phyloP scores from a whole-genome alignment of 352 stramenopile genomes.

The Phytophthora sojae region DNA sequence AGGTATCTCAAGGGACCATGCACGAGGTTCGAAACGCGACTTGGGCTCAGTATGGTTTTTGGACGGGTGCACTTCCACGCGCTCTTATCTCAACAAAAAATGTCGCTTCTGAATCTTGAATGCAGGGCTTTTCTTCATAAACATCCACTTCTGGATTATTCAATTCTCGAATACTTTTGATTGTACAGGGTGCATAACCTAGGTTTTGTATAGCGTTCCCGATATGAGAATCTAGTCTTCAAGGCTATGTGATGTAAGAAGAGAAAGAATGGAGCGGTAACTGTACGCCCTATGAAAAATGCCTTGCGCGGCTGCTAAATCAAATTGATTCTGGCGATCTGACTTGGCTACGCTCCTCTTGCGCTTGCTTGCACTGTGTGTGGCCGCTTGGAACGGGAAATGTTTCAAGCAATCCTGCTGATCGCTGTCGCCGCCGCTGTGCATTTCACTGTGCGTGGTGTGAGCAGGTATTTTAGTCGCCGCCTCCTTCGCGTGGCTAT shows the following conservation, averaged over 20 bases:
- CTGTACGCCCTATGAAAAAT: neutral
- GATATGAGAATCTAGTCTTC: neutral
- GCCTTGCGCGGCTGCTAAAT: constrained; percentile 14
- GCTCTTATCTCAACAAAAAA: constrained; percentile 20
- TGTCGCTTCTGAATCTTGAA: constrained; percentile 5
- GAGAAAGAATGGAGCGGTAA: neutral
- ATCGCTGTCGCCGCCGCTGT: neutral
- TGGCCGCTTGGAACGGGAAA: constrained; percentile 9
- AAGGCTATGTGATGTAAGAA: neutral
- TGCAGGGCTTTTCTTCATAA: neutral
- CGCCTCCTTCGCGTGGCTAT: neutral
- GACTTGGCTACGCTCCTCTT: constrained; percentile 23
- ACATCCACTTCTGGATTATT: neutral
- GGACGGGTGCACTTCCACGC: constrained; percentile 33
- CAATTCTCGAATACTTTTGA: neutral
- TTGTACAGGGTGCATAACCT: neutral
- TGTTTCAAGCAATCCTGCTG: neutral
- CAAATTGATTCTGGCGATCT: constrained; percentile 26
- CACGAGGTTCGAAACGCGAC: constrained; percentile 20
- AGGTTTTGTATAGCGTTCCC: neutral
- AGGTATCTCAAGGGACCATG: constrained; percentile 23
- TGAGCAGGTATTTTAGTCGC: neutral
- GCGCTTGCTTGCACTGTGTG: neutral
- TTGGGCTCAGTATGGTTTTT: constrained; percentile 15
- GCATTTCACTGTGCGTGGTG: neutral